Base-by-base conservation (phyloP, 1,284 basidiomycete genomes). In the Xerocomus amazonicus region DNA sequence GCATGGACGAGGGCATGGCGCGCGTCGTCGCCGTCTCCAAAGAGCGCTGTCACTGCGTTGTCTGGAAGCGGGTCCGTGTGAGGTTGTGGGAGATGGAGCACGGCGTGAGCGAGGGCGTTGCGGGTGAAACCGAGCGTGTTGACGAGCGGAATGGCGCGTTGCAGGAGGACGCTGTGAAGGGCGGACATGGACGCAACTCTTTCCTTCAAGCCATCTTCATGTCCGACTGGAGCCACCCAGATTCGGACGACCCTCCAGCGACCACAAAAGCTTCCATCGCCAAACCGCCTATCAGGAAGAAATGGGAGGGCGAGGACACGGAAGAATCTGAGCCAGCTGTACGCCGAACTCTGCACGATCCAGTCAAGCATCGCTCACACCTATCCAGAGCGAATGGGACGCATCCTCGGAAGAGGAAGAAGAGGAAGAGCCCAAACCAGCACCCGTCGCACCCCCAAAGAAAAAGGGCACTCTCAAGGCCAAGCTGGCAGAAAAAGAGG, bases 401-500 rank as follows among this genome's bases (percentile, higher is more conserved):
- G 89, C 79, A 38, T 89, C 87, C 4, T 90, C 89, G 6, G 86
- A 87, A n/a, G 87, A 90, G 6, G 86, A 87, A n/a, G 87, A 90
- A 32, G 87, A 90, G 40, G 79, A 84, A 56, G 73, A 84, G 55
- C 70, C 78, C 53, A 78, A 82, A 49, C 71, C 76, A 16, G 54
- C 71, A 0, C 63, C 80, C 0, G 75, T 73, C 39, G 82, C 84
- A 17, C 83, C 88, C 2, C 78, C 83, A 3, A 92, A 90, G 76
- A 95, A 95, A 75, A 95, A 93, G 73, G 90, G 90, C 50, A 90
- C 87, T 0, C 70, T 95, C 57, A 96, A 95, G 70, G 80, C 82
- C 41, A 95, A 94, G 70, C 73, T 96, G 3, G 92, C 90, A 0
- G 90, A 93, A 71, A 95, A 90, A 70, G 90, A 91, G 60, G 89